Evolutionary conservation across 176 grass and related monocot species (phyloP).

Genomic region (Oryza glaberrima): DNA sequence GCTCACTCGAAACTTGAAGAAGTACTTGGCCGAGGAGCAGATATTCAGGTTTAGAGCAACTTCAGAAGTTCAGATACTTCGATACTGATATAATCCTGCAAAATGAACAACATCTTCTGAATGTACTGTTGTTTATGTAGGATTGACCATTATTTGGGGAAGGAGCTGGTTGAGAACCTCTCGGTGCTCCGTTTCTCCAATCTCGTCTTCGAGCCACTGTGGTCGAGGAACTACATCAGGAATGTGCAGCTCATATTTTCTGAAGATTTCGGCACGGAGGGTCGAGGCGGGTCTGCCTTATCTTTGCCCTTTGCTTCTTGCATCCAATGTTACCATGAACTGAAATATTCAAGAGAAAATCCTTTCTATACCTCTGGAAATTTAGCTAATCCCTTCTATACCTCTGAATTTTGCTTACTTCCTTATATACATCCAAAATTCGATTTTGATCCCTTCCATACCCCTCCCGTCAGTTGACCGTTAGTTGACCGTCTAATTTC

Average conservation of each 20-base stretch:
- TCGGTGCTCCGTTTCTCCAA: slow-evolving; percentile 96
- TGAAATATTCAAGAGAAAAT: neutral
- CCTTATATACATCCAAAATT: too few species aligned
- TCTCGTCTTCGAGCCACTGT: slow-evolving; percentile 92
- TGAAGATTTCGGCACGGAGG: slow-evolving; percentile 92
- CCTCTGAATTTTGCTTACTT: too few species aligned
- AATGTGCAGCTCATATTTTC: slow-evolving; percentile 96
- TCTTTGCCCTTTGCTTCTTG: neutral
- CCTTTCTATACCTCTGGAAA: too few species aligned
- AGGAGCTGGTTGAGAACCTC: slow-evolving; percentile 97
- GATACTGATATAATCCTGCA: neutral
- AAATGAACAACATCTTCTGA: neutral
- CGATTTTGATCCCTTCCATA: too few species aligned
- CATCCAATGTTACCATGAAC: neutral
- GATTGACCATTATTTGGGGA: slow-evolving; percentile 97
- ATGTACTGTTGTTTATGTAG: slow-evolving; percentile 30
- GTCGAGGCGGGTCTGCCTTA: slow-evolving; percentile 81
- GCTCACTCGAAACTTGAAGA: slow-evolving; percentile 79
- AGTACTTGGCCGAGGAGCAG: slow-evolving; percentile 78
- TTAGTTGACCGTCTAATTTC: too few species aligned
- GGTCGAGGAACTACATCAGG: slow-evolving; percentile 91
- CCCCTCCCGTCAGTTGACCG: too few species aligned
- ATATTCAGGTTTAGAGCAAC: slow-evolving; percentile 67
- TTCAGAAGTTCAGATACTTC: neutral
- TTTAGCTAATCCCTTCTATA: too few species aligned